Percentiles rank a stretch among this genome's conserved stretches.
Evolutionary conservation across 495 filamentous ascomycete species (phyloP).

Genomic region (Penicillium pulvis): DNA sequence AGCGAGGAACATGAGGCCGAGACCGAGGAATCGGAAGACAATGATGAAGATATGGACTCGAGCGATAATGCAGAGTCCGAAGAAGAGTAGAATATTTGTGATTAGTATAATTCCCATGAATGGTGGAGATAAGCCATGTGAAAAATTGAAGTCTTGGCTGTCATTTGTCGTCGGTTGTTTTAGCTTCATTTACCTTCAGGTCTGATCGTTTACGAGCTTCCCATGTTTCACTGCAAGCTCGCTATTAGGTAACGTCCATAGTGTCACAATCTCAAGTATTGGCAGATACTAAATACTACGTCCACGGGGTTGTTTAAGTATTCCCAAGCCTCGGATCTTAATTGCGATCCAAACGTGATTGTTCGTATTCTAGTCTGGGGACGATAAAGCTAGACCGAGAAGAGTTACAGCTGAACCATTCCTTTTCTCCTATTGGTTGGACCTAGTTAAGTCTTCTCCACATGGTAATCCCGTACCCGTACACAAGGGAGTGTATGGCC

Average conservation of each 20-base stretch:
- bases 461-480: no score
- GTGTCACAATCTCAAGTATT: not conserved
- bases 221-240: not conserved
- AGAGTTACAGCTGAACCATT: not conserved
- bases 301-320: not conserved
- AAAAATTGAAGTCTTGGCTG: not conserved
- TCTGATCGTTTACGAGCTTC: not conserved
- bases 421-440: not conserved
- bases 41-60: constrained; percentile 7
- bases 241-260: not conserved
- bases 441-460: constrained; percentile 1
- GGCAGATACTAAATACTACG: not conserved
- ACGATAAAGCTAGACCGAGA: not conserved
- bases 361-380: no score
- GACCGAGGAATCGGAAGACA: not conserved
- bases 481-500: no score
- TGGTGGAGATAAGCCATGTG: not conserved
- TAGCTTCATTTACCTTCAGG: not conserved
- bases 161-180: not conserved
- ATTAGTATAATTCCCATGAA: not conserved
- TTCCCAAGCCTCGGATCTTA: not conserved
- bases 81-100: not conserved
- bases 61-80: not conserved
- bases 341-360: not conserved
- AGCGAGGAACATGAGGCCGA: constrained; percentile 1